phyloP scores from a whole-genome alignment of 306 rosid genomes.

The Fagus crenata region DNA sequence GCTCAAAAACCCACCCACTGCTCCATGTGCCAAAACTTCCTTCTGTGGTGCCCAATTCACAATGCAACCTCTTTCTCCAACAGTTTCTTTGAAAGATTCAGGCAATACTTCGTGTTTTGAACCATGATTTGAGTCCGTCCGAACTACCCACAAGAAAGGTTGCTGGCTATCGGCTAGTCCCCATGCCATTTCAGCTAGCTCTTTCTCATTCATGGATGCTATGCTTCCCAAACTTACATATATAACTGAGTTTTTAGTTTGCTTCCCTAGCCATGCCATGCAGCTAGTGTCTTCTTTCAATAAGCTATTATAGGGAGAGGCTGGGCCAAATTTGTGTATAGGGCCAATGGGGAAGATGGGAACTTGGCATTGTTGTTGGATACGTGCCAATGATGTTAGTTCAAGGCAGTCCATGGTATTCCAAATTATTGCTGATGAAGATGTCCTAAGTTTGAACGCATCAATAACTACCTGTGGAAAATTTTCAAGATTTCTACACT shows the following conservation, averaged over 20 bases:
- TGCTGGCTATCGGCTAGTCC: slow-evolving; percentile 52
- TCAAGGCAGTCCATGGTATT: slow-evolving; percentile 48
- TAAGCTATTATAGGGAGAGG: slow-evolving; percentile 15
- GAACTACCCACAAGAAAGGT: slow-evolving; percentile 48
- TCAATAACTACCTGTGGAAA: neutral
- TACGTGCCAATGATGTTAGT: slow-evolving; percentile 17
- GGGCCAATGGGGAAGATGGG: slow-evolving; percentile 52
- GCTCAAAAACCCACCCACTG: slow-evolving; percentile 52
- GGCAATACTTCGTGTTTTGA: slow-evolving; percentile 13
- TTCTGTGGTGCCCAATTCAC: slow-evolving; percentile 50
- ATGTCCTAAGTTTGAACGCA: slow-evolving; percentile 20
- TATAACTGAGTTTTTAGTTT: slow-evolving; percentile 16
- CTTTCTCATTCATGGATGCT: slow-evolving; percentile 43
- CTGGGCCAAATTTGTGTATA: slow-evolving; percentile 35
- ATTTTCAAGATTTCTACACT: neutral
- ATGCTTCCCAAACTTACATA: slow-evolving; percentile 57
- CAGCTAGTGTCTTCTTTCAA: slow-evolving; percentile 29
- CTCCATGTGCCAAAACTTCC: slow-evolving; percentile 42
- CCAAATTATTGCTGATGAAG: slow-evolving; percentile 41
- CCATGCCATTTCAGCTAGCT: slow-evolving; percentile 45
- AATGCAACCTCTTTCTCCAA: slow-evolving; percentile 33
- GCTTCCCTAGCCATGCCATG: slow-evolving; percentile 33
- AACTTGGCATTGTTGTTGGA: slow-evolving; percentile 25
- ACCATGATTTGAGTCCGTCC: slow-evolving; percentile 15
- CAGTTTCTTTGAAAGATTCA: slow-evolving; percentile 10